These are phyloP conservation scores for Schizochytrium sp. DNA, from an alignment of 108 stramenopile genomes.

Conservation along the genomic window DNA sequence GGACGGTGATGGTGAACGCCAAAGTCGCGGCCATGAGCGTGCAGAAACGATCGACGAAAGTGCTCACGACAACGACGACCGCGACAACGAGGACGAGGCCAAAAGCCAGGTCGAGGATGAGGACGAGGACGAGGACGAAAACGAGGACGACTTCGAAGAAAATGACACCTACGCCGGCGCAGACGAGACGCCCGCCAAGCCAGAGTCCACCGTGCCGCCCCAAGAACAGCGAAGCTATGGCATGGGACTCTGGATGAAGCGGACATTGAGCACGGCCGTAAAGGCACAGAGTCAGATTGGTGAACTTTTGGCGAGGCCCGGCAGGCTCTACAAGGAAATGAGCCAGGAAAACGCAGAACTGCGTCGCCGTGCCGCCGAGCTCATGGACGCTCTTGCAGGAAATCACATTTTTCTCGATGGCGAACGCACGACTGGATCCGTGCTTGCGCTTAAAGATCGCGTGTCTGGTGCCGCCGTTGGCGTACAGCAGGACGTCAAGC, in stretches of 20 bases:
- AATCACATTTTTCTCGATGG: not conserved
- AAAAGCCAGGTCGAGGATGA: not conserved
- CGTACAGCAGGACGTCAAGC: not conserved
- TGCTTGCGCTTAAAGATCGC: not conserved
- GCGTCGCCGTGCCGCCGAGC: not conserved
- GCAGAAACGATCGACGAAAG: too few species aligned
- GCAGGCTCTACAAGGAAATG: not conserved
- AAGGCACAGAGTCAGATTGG: not conserved
- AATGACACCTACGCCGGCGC: not conserved
- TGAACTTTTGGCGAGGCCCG: not conserved
- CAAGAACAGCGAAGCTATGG: not conserved
- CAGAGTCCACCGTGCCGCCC: not conserved
- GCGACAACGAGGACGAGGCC: not conserved
- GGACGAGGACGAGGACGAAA: not conserved
- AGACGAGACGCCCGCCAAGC: not conserved
- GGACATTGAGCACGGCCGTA: not conserved
- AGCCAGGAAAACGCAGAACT: not conserved
- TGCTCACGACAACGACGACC: not conserved
- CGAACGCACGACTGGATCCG: not conserved
- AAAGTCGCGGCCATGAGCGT: too few species aligned
- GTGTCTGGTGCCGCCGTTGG: not conserved
- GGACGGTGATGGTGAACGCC: too few species aligned
- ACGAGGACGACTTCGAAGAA: not conserved
- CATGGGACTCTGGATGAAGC: not conserved
- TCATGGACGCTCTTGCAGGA: not conserved